phyloP scores from a whole-genome alignment of 257 asterid species.

The Solanum sparsipilum region DNA sequence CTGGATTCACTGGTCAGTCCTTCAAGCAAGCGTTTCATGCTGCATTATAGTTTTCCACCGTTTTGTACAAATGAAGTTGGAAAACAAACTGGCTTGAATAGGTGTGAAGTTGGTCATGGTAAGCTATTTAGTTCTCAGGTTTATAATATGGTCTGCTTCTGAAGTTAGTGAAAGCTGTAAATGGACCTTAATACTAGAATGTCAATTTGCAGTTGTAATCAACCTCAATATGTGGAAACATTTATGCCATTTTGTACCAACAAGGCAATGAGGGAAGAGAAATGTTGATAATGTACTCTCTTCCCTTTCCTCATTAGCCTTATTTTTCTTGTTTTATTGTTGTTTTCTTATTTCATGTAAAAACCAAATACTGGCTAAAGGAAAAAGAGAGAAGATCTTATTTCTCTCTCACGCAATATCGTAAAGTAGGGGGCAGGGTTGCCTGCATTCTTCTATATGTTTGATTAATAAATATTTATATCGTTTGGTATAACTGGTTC shows the following conservation, averaged over 20 bases:
- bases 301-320: background rate
- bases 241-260: background rate
- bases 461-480: background rate
- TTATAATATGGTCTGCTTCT: background rate
- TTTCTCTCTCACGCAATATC: background rate
- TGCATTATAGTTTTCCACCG: constrained; percentile 93
- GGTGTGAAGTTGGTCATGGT: constrained; percentile 99
- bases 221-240: background rate
- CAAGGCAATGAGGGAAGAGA: background rate
- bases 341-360: background rate
- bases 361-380: background rate
- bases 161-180: background rate
- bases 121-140: constrained; percentile 11
- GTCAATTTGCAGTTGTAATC: background rate
- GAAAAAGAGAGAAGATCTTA: background rate
- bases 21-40: constrained; percentile 88
- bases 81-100: constrained; percentile 72
- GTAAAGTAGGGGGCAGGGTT: background rate
- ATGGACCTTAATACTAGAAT: background rate
- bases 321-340: background rate
- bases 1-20: constrained; percentile 87
- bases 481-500: background rate
- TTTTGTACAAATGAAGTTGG: constrained; percentile 92
- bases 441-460: background rate
- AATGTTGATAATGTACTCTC: background rate